Evolutionary conservation across 1,284 basidiomycete genomes (phyloP), one percentile per base, ranked within the genome.

Genomic region (Rhodotorula sp.): DNA sequence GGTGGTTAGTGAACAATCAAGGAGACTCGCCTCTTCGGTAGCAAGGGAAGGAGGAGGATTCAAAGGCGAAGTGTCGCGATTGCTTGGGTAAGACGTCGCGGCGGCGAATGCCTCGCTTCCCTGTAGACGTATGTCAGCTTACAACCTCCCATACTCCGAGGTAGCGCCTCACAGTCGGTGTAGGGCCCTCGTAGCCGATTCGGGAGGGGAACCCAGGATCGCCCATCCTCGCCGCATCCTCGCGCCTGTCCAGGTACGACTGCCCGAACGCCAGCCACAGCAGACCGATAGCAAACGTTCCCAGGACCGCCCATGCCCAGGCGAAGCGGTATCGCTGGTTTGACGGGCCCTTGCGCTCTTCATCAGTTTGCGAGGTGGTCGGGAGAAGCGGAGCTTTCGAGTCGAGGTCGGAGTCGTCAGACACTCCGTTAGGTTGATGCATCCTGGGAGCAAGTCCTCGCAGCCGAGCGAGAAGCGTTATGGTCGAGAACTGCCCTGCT

Each of bases 81-180:
- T 63, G 20, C 7, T 20, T 0, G 74, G 71, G 62, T 73, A 75
- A 7, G 56, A 59, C 6, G 74, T 75, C 30, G 66, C 64, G 0
- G 74, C 74, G 0, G 74, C 74, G 34, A 73, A 51, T 3, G 74
- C 71, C 34, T 75, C 74, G n/a, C 51, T 29, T 0, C 73, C 73
- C 68, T 70, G 34, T 17, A 32, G 3, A 4, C 2, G 4, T 0
- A 29, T 4, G 32, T 59, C 47, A 65, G 53, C 8, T 44, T 10
- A 4, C 20, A 15, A 0, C 6, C 17, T 24, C 22, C 7, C 9
- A 0, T 2, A 27, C 30, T 22, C 4, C 0, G 13, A 24, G 36
- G 39, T 24, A 19, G 11, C 17, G 46, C 3, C 9, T 27, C 29
- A 65, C 65, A 15, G 67, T 73, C 2, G 71, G 68, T 0, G 71